Conservation (phyloP, 768 basidiomycete species). For the Hypholoma sublateritium region DNA sequence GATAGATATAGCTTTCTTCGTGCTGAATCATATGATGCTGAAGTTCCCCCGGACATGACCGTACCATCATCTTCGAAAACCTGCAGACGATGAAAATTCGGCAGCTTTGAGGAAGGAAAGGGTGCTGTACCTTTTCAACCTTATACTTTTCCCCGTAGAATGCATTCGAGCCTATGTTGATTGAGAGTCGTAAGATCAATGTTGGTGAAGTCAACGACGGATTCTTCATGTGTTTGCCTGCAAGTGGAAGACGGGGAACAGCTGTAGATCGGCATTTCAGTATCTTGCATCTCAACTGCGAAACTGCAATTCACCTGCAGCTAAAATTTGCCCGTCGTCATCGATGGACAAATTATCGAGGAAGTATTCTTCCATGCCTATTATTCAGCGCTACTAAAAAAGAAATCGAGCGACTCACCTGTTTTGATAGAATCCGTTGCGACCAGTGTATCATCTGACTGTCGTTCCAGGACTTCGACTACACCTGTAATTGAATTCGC, state of each 20-base stretch:
- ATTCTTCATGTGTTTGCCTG: conserved; percentile 40
- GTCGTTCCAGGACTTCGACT: conserved; percentile 54
- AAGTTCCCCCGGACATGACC: conserved; percentile 55
- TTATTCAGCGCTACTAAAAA: not conserved
- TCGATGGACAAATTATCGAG: conserved; percentile 68
- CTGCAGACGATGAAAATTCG: conserved; percentile 30
- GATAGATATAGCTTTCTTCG: conserved; percentile 54
- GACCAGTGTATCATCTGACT: conserved; percentile 58
- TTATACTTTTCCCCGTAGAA: conserved; percentile 62
- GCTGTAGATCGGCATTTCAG: conserved; percentile 28
- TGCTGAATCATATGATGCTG: conserved; percentile 53
- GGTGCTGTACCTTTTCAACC: conserved; percentile 49
- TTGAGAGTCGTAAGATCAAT: conserved; percentile 49
- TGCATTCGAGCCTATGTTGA: conserved; percentile 49
- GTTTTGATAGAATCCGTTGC: conserved; percentile 51
- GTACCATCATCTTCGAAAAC: conserved; percentile 69
- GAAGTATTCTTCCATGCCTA: conserved; percentile 6
- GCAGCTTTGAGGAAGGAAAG: not conserved
- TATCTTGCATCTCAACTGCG: not conserved
- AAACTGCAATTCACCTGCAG: conserved; percentile 40
- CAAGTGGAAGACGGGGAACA: conserved; percentile 39
- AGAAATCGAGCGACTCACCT: conserved; percentile 34
- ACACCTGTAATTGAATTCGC: conserved; percentile 41
- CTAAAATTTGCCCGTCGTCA: conserved; percentile 59
- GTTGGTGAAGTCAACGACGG: conserved; percentile 43